Conservation (phyloP, 345 rosid species). For the Brassica napus region Da-Ae NC_063449.1:4236001-4236500, state of each 20-base stretch:
- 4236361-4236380: slow-evolving; percentile 24
- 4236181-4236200: slow-evolving; percentile 13
- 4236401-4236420: slow-evolving; percentile 13
- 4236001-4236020: slow-evolving; percentile 17
- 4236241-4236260: slow-evolving; percentile 35
- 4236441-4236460: slow-evolving; percentile 16
- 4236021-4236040: slow-evolving; percentile 18
- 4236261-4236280: slow-evolving; percentile 29
- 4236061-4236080: slow-evolving; percentile 11
- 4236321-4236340: slow-evolving; percentile 22
- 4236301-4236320: slow-evolving; percentile 17
- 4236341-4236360: background rate
- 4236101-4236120: slow-evolving; percentile 8
- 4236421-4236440: slow-evolving; percentile 19
- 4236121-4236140: slow-evolving; percentile 7
- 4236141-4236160: slow-evolving; percentile 10
- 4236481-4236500: background rate
- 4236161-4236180: slow-evolving; percentile 11
- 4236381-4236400: slow-evolving; percentile 18
- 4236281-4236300: slow-evolving; percentile 15
- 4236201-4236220: background rate
- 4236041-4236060: slow-evolving; percentile 12
- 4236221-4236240: slow-evolving; percentile 6
- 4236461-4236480: slow-evolving; percentile 24
- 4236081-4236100: slow-evolving; percentile 4